Evolutionary conservation across 2,329 filamentous ascomycete species (phyloP).

Genomic region (Sporothrix brasiliensis): DNA sequence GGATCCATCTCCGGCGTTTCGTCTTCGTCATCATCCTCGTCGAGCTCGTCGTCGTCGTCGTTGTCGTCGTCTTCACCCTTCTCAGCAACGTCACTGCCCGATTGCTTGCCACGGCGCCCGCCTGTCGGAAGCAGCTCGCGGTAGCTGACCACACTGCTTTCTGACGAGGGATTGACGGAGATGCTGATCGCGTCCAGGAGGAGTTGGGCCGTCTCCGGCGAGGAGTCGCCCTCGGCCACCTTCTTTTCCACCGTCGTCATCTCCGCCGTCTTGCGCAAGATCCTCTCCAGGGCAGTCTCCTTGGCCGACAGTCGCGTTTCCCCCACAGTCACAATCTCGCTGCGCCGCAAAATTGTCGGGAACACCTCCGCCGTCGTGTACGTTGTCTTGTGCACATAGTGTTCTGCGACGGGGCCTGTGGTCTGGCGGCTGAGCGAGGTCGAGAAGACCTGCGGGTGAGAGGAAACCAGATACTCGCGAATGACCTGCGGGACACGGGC

Average conservation of each 20-base stretch:
- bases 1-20: constrained; percentile 55
- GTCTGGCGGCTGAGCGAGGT: constrained; percentile 73
- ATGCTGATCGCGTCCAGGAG: constrained; percentile 76
- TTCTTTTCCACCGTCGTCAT: constrained; percentile 75
- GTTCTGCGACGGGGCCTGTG: constrained; percentile 68
- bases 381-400: constrained; percentile 80
- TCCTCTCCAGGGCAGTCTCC: constrained; percentile 88
- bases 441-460: constrained; percentile 76
- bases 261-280: constrained; percentile 87
- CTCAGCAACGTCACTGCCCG: constrained; percentile 46
- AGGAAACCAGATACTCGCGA: constrained; percentile 81
- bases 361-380: constrained; percentile 85
- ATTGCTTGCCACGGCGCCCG: constrained; percentile 41
- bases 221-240: constrained; percentile 66
- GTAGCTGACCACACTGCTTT: constrained; percentile 79
- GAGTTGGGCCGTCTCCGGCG: constrained; percentile 64
- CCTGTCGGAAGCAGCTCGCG: constrained; percentile 68
- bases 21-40: constrained; percentile 47
- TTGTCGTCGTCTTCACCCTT: constrained; percentile 47
- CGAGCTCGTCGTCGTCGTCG: constrained; percentile 47
- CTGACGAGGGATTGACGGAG: constrained; percentile 72
- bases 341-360: constrained; percentile 85
- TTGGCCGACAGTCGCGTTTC: constrained; percentile 71
- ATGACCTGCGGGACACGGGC: constrained; percentile 80
- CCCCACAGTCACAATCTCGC: constrained; percentile 74